A percentile compares a stretch with the other conserved stretches of the same genome.
phyloP scores from a whole-genome alignment of 2,329 filamentous ascomycete genomes.

The Fusarium papillatum region DNA sequence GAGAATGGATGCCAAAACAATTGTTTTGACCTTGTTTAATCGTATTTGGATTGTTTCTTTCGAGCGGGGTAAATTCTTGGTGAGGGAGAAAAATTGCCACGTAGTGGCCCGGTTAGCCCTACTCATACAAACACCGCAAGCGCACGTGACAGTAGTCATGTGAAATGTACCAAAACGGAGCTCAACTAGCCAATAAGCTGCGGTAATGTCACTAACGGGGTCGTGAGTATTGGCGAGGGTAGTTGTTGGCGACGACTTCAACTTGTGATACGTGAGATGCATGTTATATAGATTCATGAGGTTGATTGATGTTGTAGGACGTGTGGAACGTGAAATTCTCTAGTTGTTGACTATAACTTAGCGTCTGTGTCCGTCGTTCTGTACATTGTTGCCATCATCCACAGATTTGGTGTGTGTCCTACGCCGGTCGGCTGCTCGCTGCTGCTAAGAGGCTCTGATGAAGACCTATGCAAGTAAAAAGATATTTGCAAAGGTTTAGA shows the following conservation, averaged over 20 bases:
- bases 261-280: background rate
- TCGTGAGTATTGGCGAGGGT: background rate
- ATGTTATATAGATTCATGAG: background rate
- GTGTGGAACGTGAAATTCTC: background rate
- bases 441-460: background rate
- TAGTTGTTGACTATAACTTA: conserved; percentile 1
- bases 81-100: background rate
- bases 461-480: background rate
- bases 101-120: background rate
- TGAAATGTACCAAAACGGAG: background rate
- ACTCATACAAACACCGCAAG: background rate
- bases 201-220: background rate
- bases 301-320: background rate
- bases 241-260: background rate
- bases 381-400: background rate
- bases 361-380: background rate
- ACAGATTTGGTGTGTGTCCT: background rate
- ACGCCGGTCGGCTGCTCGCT: background rate
- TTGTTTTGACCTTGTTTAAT: background rate
- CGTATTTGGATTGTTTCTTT: background rate
- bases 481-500: background rate
- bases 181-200: background rate
- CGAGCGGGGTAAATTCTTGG: background rate
- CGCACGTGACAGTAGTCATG: background rate
- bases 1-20: background rate